These are phyloP conservation scores for Saprolegnia diclina DNA, from an alignment of 352 stramenopile genomes.

Conservation along the genomic window DNA sequence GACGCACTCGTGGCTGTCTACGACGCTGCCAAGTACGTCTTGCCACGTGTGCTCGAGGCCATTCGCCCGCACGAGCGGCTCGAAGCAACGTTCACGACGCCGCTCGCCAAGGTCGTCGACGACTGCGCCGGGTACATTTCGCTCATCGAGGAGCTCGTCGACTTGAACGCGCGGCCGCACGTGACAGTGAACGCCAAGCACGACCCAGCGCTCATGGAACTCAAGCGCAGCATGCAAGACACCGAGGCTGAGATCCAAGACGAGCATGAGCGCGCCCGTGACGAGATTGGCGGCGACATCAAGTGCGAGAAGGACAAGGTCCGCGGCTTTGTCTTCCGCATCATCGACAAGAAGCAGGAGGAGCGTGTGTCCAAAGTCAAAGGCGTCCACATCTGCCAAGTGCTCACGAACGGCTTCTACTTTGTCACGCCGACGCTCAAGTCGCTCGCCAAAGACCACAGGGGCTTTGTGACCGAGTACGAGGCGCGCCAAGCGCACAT, in stretches of 20 bases:
- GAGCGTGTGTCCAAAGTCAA: slow-evolving; percentile 83
- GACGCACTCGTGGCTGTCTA: slow-evolving; percentile 78
- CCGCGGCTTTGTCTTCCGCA: slow-evolving; percentile 89
- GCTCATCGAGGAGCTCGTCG: slow-evolving; percentile 78
- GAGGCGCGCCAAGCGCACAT: slow-evolving; percentile 87
- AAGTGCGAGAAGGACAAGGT: slow-evolving; percentile 92
- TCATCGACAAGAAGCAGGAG: slow-evolving; percentile 91
- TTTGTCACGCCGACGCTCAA: slow-evolving; percentile 94
- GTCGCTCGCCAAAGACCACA: slow-evolving; percentile 77
- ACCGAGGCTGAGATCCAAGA: slow-evolving; percentile 76
- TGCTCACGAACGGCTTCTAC: slow-evolving; percentile 97
- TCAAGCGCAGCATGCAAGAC: slow-evolving; percentile 72
- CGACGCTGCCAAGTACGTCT: slow-evolving; percentile 59
- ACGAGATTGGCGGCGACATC: slow-evolving; percentile 71
- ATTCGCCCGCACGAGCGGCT: slow-evolving; percentile 52
- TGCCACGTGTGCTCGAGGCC: slow-evolving; percentile 57
- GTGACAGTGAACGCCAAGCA: slow-evolving; percentile 81
- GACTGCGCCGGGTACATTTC: slow-evolving; percentile 62
- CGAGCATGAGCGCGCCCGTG: slow-evolving; percentile 51
- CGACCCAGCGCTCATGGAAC: slow-evolving; percentile 62
- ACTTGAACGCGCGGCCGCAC: slow-evolving; percentile 71
- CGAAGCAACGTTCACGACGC: slow-evolving; percentile 40
- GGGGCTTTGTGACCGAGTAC: slow-evolving; percentile 86
- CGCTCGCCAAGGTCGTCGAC: slow-evolving; percentile 50
- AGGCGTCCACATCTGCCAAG: slow-evolving; percentile 89